Evolutionary conservation across 139 green algal genomes (phyloP).

Genomic region (Astrephomene gubernaculifera): DNA sequence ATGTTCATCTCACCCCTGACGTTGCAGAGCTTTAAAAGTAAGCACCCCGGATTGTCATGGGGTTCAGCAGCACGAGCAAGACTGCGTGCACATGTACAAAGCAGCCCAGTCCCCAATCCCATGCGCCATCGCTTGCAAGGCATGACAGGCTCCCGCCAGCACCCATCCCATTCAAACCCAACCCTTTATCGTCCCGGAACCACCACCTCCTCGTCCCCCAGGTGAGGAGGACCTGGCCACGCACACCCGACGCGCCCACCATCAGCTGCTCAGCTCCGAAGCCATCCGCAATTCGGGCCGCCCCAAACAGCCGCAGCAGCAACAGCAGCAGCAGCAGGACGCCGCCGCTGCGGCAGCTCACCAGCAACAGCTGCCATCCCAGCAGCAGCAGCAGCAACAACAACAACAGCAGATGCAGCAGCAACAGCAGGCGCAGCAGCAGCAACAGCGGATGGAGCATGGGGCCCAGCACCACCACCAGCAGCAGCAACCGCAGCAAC

Average conservation of each 20-base stretch:
- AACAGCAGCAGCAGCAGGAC: slow-evolving; percentile 7
- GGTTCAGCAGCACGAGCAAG: too few species aligned
- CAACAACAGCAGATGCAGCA: slow-evolving; percentile 14
- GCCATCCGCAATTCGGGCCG: slow-evolving; percentile 21
- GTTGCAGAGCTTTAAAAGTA: slow-evolving; percentile 74
- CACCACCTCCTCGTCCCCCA: slow-evolving; percentile 34
- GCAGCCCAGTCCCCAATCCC: too few species aligned
- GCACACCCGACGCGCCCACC: slow-evolving; percentile 61
- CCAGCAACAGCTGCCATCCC: slow-evolving; percentile 3
- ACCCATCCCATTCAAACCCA: background rate
- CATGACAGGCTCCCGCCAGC: too few species aligned
- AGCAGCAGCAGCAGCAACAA: slow-evolving; percentile 11
- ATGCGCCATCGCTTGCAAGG: too few species aligned
- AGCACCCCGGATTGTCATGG: slow-evolving; percentile 10
- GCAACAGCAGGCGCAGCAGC: background rate
- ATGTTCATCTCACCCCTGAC: slow-evolving; percentile 80
- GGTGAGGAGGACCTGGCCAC: slow-evolving; percentile 68
- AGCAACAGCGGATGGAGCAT: background rate
- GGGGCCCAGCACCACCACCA: background rate
- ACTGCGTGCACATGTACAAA: too few species aligned
- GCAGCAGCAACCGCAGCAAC: slow-evolving; percentile 27
- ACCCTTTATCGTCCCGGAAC: background rate
- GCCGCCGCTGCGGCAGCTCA: background rate
- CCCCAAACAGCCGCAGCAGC: background rate
- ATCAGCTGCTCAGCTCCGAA: slow-evolving; percentile 51